Base-by-base conservation (phyloP, 139 green algal genomes). In the Chlorella sp. region DNA sequence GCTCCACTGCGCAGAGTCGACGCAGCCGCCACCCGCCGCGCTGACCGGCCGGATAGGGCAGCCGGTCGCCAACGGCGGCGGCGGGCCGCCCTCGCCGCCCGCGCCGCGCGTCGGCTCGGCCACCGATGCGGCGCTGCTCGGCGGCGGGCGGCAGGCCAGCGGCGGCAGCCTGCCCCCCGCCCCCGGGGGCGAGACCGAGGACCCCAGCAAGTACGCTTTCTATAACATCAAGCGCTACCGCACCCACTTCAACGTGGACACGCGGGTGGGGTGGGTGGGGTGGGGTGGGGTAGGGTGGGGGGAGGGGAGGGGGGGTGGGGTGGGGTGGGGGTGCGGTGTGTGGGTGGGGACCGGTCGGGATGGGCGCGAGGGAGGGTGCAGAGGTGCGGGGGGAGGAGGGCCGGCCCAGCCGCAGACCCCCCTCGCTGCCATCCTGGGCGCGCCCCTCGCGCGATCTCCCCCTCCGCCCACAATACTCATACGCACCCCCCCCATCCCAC, bases 231-330 rank as follows among this genome's bases (percentile, higher is more conserved):
- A 87, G 59, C 81, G 89, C 33, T 97, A 97, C 81, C 79, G 90
- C 23, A 77, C 72, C 7, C 92, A 89, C 78, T 95, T 97, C 75
- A 88, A 97, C 45, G 88, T 97, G 17, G 90, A 95, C 74, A 97
- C 92, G 0, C 79, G 86, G 74, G 89, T 92, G 66, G 40, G 76
- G n/a, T n/a, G n/a, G n/a, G n/a, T n/a, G n/a, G n/a, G n/a, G n/a
- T n/a, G n/a, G n/a, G n/a, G n/a, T n/a, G n/a, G n/a, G n/a, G n/a
- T n/a, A n/a, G n/a, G n/a, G n/a, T n/a, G n/a, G n/a, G n/a, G n/a
- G n/a, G n/a, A n/a, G n/a, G n/a, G n/a, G n/a, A n/a, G n/a, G n/a
- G n/a, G n/a, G n/a, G n/a, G n/a, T n/a, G n/a, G n/a, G n/a, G n/a
- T n/a, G n/a, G n/a, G n/a, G n/a, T n/a, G n/a, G n/a, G n/a, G n/a